phyloP scores from a whole-genome alignment of 2,329 filamentous ascomycete genomes.

The Decorospora gaudefroyi region DNA sequence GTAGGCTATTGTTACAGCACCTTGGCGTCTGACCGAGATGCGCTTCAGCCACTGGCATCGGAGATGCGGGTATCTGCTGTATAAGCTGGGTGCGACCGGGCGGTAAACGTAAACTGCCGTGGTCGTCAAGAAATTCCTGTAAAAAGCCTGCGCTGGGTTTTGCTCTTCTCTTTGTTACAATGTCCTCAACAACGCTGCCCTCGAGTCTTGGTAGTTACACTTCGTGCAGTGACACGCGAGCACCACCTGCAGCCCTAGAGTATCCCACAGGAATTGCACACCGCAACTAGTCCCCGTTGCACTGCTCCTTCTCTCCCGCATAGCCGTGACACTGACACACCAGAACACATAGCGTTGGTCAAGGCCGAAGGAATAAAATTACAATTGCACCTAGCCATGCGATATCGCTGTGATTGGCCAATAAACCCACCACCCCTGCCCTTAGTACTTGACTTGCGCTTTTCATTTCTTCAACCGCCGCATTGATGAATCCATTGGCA shows the following conservation, averaged over 20 bases:
- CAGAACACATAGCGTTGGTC: slow-evolving; percentile 8
- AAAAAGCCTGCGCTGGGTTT: slow-evolving; percentile 8
- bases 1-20: slow-evolving; percentile 10
- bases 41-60: no score
- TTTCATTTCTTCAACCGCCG: slow-evolving; percentile 18
- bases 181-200: slow-evolving; percentile 5
- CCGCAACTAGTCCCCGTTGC: background rate
- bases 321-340: slow-evolving; percentile 16
- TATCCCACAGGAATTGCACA: slow-evolving; percentile 4
- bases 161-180: background rate
- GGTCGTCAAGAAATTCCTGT: no score
- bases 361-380: slow-evolving; percentile 29
- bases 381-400: slow-evolving; percentile 29
- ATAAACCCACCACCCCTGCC: slow-evolving; percentile 14
- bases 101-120: no score
- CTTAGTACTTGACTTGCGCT: slow-evolving; percentile 10
- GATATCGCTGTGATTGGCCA: slow-evolving; percentile 28
- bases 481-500: slow-evolving; percentile 14
- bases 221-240: slow-evolving; percentile 5
- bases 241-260: background rate
- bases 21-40: slow-evolving; percentile 24
- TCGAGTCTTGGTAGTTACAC: slow-evolving; percentile 5
- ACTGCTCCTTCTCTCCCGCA: slow-evolving; percentile 1
- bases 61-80: no score
- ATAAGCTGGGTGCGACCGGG: no score